phyloP scores from a whole-genome alignment of 1,284 basidiomycete species.

The Melanopsichium pennsylvanicum region DNA sequence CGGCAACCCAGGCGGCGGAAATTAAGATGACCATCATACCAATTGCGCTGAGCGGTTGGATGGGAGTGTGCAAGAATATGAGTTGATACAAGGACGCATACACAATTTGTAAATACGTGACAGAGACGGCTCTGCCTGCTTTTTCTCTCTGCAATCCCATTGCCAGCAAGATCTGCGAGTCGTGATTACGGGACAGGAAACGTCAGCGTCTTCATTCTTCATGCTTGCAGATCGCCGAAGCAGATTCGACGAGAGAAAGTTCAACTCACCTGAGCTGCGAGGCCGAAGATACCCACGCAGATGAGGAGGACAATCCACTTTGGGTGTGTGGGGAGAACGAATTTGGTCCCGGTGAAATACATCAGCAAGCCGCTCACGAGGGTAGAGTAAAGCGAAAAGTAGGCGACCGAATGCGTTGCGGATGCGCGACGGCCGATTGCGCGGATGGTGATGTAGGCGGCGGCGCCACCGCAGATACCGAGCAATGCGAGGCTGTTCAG shows the following conservation, averaged over 20 bases:
- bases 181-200: neutral
- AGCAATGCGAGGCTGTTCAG: slow-evolving; percentile 70
- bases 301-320: slow-evolving; percentile 47
- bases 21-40: slow-evolving; percentile 46
- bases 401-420: slow-evolving; percentile 76
- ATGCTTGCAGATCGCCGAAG: too few species aligned
- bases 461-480: slow-evolving; percentile 73
- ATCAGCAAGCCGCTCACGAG: slow-evolving; percentile 69
- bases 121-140: slow-evolving; percentile 41
- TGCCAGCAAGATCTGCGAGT: slow-evolving; percentile 36
- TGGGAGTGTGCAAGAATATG: slow-evolving; percentile 38
- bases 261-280: slow-evolving; percentile 37
- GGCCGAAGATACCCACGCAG: slow-evolving; percentile 51
- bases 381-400: slow-evolving; percentile 74
- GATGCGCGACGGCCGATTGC: slow-evolving; percentile 78
- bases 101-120: slow-evolving; percentile 46
- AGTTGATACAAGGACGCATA: slow-evolving; percentile 47
- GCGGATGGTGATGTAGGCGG: slow-evolving; percentile 74
- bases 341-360: slow-evolving; percentile 33
- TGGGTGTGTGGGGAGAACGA: slow-evolving; percentile 29
- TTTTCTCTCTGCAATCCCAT: slow-evolving; percentile 51
- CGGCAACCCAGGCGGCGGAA: slow-evolving; percentile 43
- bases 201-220: neutral
- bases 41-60: slow-evolving; percentile 39
- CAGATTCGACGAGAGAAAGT: too few species aligned